Base-by-base conservation (phyloP, 2,329 filamentous ascomycete genomes). In the Chaetomium olivaceum region DNA sequence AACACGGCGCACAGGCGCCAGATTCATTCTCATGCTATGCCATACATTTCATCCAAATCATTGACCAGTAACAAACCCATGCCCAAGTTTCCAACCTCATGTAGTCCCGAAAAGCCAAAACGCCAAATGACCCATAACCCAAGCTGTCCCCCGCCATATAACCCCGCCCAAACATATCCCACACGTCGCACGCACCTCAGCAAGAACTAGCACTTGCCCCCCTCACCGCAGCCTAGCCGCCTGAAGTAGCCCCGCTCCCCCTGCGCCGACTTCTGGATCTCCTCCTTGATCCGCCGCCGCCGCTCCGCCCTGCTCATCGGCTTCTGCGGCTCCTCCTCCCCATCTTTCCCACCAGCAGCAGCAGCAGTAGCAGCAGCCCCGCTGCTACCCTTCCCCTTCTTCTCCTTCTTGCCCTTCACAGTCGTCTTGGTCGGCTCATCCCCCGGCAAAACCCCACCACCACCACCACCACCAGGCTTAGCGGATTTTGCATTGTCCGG, bases 251-350 rank as follows among this genome's bases (percentile, higher is more conserved):
- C 68, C 8, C 61, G 55, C 29, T 77, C 76, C 19, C 77, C 75
- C 72, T 80, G 81, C 7, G 83, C 78, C 63, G 83, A 71, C 68
- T 75, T 78, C 74, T 75, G 76, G 67, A 88, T 81, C 71, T 88
- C 85, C 67, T 85, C 82, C 73, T 85, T 87, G 72, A 88, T 89
- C 69, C 81, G 78, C 73, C 79, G 79, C 70, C 87, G 80, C 70
- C 87, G 81, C 75, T 86, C 82, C 0, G 82, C 83, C 63, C 78
- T 77, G 64, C 79, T 84, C 23, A 87, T 75, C 1, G 82, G 83
- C 72, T 84, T 80, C 63, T 80, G 76, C 50, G 76, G 76, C 66
- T 77, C 77, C 12, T 66, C 62, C 2, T 43, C 8, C 2, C 59
- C 61, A 1, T 25, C 66, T 9, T 57, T 33, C 8, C 23, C 60